Conservation (phyloP, 2,329 filamentous ascomycete genomes). For the Aspergillus brasiliensis region DNA sequence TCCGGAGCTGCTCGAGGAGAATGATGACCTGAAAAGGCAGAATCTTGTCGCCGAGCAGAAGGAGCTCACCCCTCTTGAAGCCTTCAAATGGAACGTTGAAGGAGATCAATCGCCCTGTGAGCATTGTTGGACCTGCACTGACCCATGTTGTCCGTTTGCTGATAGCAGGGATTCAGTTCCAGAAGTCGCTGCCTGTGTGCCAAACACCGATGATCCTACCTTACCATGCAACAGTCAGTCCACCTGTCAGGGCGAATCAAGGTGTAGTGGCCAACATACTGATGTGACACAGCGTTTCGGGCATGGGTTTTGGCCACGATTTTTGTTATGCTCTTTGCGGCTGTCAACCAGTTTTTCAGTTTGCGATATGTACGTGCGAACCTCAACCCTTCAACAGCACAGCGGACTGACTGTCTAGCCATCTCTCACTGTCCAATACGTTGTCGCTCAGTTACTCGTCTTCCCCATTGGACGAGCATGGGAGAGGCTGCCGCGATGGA, state of each 20-base stretch:
- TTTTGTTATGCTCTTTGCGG: slow-evolving; percentile 28
- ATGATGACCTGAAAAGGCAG: slow-evolving; percentile 1
- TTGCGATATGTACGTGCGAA: slow-evolving; percentile 25
- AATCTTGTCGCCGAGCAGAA: slow-evolving; percentile 22
- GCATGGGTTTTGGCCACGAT: slow-evolving; percentile 33
- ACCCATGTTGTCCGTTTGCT: not conserved
- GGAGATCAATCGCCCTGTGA: slow-evolving; percentile 42
- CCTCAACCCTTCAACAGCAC: not conserved
- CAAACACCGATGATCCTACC: slow-evolving; percentile 37
- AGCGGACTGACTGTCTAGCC: slow-evolving; percentile 13
- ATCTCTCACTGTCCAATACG: slow-evolving; percentile 26
- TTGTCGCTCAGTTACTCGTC: slow-evolving; percentile 26
- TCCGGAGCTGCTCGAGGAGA: not conserved
- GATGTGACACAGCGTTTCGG: slow-evolving; percentile 28
- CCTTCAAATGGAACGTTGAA: slow-evolving; percentile 42
- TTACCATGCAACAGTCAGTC: slow-evolving; percentile 35
- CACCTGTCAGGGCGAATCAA: too few relatives aligned
- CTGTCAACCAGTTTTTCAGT: slow-evolving; percentile 29
- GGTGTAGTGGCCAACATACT: not conserved
- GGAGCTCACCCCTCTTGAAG: slow-evolving; percentile 38
- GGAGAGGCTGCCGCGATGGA: slow-evolving; percentile 28
- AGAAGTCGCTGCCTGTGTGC: slow-evolving; percentile 41
- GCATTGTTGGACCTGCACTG: slow-evolving; percentile 1
- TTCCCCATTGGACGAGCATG: slow-evolving; percentile 24
- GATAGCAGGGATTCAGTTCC: slow-evolving; percentile 28